Percentiles rank a stretch among this genome's conserved stretches.
Evolutionary conservation across 2,329 filamentous ascomycete species (phyloP).

Genomic region (Pseudogymnoascus sp.): DNA sequence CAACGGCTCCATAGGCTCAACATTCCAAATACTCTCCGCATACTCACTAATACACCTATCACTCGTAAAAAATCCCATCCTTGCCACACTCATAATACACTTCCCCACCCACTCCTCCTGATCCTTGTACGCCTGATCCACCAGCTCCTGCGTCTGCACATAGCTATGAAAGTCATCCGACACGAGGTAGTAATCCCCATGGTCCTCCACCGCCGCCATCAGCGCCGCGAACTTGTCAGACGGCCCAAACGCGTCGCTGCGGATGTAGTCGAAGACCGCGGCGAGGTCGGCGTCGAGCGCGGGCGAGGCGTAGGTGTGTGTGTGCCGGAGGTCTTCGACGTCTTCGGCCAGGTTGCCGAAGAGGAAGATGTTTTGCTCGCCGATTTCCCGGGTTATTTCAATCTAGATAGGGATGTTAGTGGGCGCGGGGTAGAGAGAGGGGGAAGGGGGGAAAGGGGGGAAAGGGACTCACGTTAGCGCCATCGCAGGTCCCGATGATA

Average conservation of each 20-base stretch:
- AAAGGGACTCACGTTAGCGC: constrained; percentile 71
- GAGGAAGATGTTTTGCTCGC: constrained; percentile 95
- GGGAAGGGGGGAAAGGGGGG: not conserved
- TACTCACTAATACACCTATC: constrained; percentile 97
- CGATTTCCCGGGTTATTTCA: constrained; percentile 94
- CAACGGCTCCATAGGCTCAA: constrained; percentile 55
- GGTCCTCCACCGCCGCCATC: constrained; percentile 75
- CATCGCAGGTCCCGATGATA: constrained; percentile 96
- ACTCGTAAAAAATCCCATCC: constrained; percentile 97
- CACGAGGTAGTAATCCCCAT: constrained; percentile 95
- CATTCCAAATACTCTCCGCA: constrained; percentile 93
- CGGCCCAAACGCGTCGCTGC: constrained; percentile 72
- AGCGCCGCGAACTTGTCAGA: constrained; percentile 71
- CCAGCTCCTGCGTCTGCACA: constrained; percentile 78
- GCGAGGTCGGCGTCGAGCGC: constrained; percentile 65
- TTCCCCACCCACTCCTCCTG: constrained; percentile 90
- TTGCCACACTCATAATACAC: constrained; percentile 75
- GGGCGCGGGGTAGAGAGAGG: constrained; percentile 12
- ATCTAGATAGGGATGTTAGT: constrained; percentile 46
- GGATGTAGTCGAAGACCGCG: constrained; percentile 77
- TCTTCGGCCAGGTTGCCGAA: constrained; percentile 95
- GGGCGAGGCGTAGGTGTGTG: constrained; percentile 76
- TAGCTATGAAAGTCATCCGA: constrained; percentile 97
- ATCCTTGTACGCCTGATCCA: constrained; percentile 86
- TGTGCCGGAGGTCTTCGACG: constrained; percentile 89